phyloP scores from a whole-genome alignment of 176 grass and related monocot species.

The Aegilops speltoides region DNA sequence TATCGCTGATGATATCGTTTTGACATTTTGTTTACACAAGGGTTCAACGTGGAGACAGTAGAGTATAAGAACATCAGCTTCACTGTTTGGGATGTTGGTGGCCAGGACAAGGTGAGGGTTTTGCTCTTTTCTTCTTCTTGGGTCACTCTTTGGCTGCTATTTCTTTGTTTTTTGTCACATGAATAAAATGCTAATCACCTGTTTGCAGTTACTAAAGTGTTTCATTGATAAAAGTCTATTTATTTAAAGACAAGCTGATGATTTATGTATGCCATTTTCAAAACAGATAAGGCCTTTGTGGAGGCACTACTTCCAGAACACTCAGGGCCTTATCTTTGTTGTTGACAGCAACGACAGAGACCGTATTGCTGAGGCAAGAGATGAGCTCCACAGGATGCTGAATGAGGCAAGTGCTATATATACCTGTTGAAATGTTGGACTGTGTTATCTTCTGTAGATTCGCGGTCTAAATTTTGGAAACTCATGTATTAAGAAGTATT shows the following conservation, averaged over 20 bases:
- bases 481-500: neutral
- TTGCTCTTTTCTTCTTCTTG: neutral
- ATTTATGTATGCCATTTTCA: neutral
- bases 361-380: conserved; percentile 27
- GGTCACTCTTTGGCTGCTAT: neutral
- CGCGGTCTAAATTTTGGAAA: neutral
- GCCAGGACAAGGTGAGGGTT: conserved; percentile 20
- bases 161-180: neutral
- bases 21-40: neutral
- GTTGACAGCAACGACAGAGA: conserved; percentile 35
- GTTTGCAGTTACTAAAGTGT: neutral
- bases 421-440: neutral
- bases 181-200: neutral
- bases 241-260: conserved; percentile 7
- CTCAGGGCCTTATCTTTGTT: conserved; percentile 35
- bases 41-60: conserved; percentile 22
- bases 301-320: conserved; percentile 38
- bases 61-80: conserved; percentile 28
- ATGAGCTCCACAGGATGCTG: conserved; percentile 35
- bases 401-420: conserved; percentile 22
- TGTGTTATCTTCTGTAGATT: neutral
- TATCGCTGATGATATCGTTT: neutral
- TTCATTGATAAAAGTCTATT: neutral
- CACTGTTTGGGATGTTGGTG: conserved; percentile 29
- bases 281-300: conserved; percentile 37